These are phyloP conservation scores for Calonectria multiphialidica DNA, from an alignment of 2,329 filamentous ascomycete genomes.

Conservation along the genomic window DNA sequence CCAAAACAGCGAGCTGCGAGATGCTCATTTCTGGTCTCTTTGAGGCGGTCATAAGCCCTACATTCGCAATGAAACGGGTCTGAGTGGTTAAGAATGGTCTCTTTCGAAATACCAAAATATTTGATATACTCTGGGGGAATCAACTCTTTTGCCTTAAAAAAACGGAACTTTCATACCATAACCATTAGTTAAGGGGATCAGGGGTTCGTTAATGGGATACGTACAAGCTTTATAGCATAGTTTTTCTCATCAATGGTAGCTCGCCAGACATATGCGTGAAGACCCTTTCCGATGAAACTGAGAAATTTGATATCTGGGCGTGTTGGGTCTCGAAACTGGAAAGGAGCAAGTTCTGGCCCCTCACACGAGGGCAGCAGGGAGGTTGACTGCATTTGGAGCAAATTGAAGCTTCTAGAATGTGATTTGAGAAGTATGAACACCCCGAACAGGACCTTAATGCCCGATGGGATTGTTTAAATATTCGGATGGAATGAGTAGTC, in stretches of 20 bases:
- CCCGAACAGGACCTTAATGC: too few relatives aligned
- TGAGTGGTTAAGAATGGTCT: not conserved
- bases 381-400: not conserved
- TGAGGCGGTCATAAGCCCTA: not conserved
- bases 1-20: not conserved
- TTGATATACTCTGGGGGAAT: not conserved
- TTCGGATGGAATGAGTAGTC: not conserved
- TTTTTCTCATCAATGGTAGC: not conserved
- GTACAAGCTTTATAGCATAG: not conserved
- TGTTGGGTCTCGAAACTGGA: not conserved
- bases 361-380: not conserved
- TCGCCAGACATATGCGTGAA: not conserved
- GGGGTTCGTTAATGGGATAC: not conserved
- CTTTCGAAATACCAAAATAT: not conserved
- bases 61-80: not conserved
- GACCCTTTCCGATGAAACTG: not conserved
- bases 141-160: not conserved
- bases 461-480: too few relatives aligned
- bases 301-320: not conserved
- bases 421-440: too few relatives aligned
- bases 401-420: not conserved
- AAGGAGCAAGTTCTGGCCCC: not conserved
- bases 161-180: not conserved
- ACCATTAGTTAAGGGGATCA: not conserved
- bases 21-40: not conserved